Percentiles rank a stretch among this genome's conserved stretches.
Evolutionary conservation across 306 rosid species (phyloP).

Genomic region (Dalbergia oliveri): DNA sequence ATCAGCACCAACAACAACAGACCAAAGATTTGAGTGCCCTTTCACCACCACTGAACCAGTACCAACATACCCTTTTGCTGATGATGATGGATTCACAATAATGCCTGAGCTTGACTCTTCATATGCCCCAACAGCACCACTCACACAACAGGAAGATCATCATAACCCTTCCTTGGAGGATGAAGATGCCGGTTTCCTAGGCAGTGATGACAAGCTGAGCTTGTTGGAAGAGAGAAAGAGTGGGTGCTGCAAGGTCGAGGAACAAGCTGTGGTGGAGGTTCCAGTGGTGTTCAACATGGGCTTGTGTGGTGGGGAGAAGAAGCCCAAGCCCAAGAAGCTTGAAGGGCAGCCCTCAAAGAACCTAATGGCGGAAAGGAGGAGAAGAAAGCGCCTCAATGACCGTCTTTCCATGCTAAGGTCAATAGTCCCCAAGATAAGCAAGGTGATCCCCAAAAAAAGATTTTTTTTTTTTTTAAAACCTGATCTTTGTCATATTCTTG

Average conservation of each 20-base stretch:
- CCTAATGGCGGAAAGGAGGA: conserved; percentile 78
- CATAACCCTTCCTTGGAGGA: conserved; percentile 45
- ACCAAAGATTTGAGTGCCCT: conserved; percentile 60
- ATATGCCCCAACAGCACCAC: conserved; percentile 50
- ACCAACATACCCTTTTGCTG: conserved; percentile 46
- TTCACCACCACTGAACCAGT: conserved; percentile 31
- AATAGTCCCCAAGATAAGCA: conserved; percentile 82
- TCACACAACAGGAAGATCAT: background rate
- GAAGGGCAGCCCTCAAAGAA: conserved; percentile 80
- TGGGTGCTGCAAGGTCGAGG: conserved; percentile 74
- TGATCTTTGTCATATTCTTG: background rate
- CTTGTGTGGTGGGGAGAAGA: conserved; percentile 55
- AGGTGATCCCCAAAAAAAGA: conserved; percentile 51
- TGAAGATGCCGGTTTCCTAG: conserved; percentile 58
- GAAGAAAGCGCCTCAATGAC: conserved; percentile 74
- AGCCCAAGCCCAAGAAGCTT: conserved; percentile 56
- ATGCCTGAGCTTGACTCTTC: conserved; percentile 61
- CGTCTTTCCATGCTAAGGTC: conserved; percentile 81
- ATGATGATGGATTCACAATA: conserved; percentile 56
- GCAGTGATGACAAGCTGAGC: conserved; percentile 48
- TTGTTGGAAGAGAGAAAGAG: conserved; percentile 49
- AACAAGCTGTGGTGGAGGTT: conserved; percentile 49
- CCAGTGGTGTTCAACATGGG: conserved; percentile 58
- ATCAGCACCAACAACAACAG: conserved; percentile 44
- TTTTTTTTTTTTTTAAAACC: background rate